Evolutionary conservation across 257 asterid genomes (phyloP), one percentile per base, ranked within the genome.

Genomic region (Capsicum baccatum): DNA sequence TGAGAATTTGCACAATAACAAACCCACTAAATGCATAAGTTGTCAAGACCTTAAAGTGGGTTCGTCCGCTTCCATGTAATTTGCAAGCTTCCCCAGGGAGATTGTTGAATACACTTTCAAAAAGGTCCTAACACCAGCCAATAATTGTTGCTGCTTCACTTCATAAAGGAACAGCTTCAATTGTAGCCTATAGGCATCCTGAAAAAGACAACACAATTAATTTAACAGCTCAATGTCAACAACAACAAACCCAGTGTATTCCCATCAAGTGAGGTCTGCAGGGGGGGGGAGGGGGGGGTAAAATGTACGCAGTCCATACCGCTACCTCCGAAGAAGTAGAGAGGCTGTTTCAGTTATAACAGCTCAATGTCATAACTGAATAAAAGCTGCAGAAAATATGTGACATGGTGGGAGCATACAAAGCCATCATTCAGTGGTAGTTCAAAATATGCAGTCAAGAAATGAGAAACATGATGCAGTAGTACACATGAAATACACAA

Each of bases 121-220:
- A 89, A 89, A 97, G 84, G 97, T 90, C 80, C 98, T 89, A 26
- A 93, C 93, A 82, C 98, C 98, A 0, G 95, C 85, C 79, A 97
- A 88, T 63, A 94, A 90, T 67, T 95, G 99, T 54, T 97, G 98
- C 90, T 97, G 99, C 89, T 93, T 97, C 90, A 94, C 98, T 89
- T 95, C 99, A 84, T 94, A 94, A 8, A 95, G 94, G 80, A 95
- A 95, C 82, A 95, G 87, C 91, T 95, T 95, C 91, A 95, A 86
- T 85, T 95, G 98, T 66, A 95, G 91, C 85, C 98, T 91, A 86
- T 94, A 94, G 14, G 97, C 96, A 89, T 94, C 97, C 97, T 94
- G 97, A 83, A 86, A 85, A 26, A 35, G 80, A 35, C 81, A 37
- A 86, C 50, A 9, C 11, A 62, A 68, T 6, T 17, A 60, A 17